These are phyloP conservation scores for Chrysophaeum taylorii DNA, from an alignment of 352 stramenopile genomes.

Conservation along the genomic window DNA sequence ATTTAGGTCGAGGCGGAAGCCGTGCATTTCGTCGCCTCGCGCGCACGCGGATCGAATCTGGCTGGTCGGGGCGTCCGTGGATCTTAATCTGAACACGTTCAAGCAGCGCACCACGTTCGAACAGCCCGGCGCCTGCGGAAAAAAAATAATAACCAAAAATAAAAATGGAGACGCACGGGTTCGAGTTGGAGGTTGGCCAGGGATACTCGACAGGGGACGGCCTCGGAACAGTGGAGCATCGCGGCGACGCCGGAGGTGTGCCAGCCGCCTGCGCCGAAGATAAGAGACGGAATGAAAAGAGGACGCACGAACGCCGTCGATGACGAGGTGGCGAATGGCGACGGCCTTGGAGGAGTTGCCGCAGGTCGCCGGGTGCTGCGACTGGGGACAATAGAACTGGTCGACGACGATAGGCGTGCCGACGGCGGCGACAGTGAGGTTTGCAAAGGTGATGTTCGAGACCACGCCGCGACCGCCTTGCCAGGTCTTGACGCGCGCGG, in stretches of 20 bases:
- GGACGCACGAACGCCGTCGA: constrained; percentile 7
- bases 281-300: too few species aligned
- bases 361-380: background rate
- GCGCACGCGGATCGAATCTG: background rate
- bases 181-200: background rate
- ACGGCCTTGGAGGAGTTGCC: background rate
- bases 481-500: constrained; percentile 14
- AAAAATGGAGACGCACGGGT: too few species aligned
- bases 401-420: constrained; percentile 6
- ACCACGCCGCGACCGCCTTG: constrained; percentile 2
- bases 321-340: background rate
- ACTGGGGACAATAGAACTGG: constrained; percentile 11
- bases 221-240: constrained; percentile 6
- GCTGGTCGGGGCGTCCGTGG: background rate
- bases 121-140: background rate
- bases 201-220: background rate
- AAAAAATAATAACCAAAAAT: too few species aligned
- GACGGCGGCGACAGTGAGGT: background rate
- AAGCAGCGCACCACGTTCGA: constrained; percentile 12
- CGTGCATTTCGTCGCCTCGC: constrained; percentile 3
- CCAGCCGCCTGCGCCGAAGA: background rate
- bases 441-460: background rate
- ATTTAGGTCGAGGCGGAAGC: background rate
- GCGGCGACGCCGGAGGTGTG: constrained; percentile 13
- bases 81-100: background rate